Evolutionary conservation across 805 yeast genomes (phyloP), one percentile per base, ranked within the genome.

Genomic region (Nakazawaea pomicola): DNA sequence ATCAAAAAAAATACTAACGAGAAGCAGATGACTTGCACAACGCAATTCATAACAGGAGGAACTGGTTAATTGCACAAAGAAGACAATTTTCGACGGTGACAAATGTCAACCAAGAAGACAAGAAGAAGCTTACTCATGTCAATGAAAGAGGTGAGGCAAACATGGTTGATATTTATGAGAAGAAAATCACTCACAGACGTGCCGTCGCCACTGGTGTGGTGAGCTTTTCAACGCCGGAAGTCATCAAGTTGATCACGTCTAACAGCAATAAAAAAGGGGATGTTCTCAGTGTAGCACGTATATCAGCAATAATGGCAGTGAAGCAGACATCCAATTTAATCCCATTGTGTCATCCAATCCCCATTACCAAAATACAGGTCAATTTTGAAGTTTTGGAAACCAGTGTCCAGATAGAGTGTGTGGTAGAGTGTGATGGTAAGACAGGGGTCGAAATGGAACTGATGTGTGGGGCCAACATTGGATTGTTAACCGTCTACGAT

Each of bases 361-460:
- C 53, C 8, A 50, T 73, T 15, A 65, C 76, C 3, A 68, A 68
- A 44, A 62, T 72, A 14, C 51, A 56, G 12, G 58, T 68, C 25
- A 52, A 56, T 6, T 46, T 73, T 14, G 42, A 48, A 2, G 42
- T 65, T 2, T 45, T 51, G 4, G 38, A 38, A 1, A 50, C 48
- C 15, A 37, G 45, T 4, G 55, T 72, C 6, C 46, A 49, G 24
- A 68, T 65, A 4, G 48, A 43, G 10, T 62, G 73, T 43, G 54
- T 56, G 0, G 78, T 70, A 2, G 62, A 64, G 33, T 72, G 78
- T 46, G 58, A 58, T 5, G 78, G 77, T 4, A 65, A 68, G 38
- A 74, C 80, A 0, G 80, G 80, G 1, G 79, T 74, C 4, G 80
- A 74, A 49, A 74, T 74, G 79, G 80, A 74, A 50, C 78, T 79